Conservation (phyloP, 139 green algal species). For the Haematococcus sp. region DNA sequence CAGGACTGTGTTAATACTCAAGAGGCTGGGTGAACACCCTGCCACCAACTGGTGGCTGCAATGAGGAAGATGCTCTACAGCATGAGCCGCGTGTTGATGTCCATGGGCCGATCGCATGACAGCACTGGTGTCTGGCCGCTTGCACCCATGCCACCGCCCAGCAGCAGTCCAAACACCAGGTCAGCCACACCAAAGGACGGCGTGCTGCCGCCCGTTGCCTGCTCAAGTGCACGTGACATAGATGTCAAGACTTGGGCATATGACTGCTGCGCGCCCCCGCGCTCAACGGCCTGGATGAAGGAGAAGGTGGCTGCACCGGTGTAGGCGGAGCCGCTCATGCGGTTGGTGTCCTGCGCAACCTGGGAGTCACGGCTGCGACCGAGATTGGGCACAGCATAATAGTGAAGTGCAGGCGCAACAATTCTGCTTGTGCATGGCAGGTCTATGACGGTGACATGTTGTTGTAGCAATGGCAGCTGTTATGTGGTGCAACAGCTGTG, state of each 20-base stretch:
- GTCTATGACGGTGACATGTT: too few species aligned
- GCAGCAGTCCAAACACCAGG: slow-evolving; percentile 28
- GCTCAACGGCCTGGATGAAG: slow-evolving; percentile 75
- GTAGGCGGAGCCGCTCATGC: slow-evolving; percentile 46
- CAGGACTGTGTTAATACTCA: too few species aligned
- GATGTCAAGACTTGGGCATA: slow-evolving; percentile 37
- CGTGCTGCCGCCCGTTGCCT: slow-evolving; percentile 1
- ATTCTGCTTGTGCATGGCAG: too few species aligned
- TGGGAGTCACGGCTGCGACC: slow-evolving; percentile 5
- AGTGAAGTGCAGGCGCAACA: too few species aligned
- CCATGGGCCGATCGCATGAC: slow-evolving; percentile 47
- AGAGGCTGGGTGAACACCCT: too few species aligned
- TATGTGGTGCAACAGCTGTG: too few species aligned
- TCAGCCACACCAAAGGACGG: slow-evolving; percentile 1
- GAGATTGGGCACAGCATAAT: neutral
- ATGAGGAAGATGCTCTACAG: too few species aligned
- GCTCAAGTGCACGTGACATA: slow-evolving; percentile 39
- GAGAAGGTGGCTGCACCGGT: slow-evolving; percentile 79
- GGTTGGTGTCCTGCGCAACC: slow-evolving; percentile 50
- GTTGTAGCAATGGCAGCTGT: too few species aligned
- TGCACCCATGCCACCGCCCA: slow-evolving; percentile 25
- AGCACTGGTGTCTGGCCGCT: slow-evolving; percentile 56
- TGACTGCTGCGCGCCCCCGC: slow-evolving; percentile 16
- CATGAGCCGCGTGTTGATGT: slow-evolving; percentile 27
- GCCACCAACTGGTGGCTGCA: too few species aligned